Base-by-base conservation (phyloP, 805 yeast genomes). In the Nakazawaea holstii region DNA sequence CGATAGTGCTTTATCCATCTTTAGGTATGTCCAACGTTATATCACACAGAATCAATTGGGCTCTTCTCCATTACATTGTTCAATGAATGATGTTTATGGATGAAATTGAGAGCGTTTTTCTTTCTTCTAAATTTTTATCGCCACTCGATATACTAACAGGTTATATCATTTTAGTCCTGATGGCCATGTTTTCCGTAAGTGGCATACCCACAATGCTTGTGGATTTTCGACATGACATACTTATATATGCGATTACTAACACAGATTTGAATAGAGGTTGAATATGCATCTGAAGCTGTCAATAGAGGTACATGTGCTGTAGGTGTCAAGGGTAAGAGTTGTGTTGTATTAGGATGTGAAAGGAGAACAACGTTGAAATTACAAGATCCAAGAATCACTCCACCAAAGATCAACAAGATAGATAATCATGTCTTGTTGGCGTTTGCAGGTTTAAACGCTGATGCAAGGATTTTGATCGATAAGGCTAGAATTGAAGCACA, bases 231-330 rank as follows among this genome's bases (percentile, higher is more conserved):
- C 9, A 27, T 27, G 41, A 38, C 8, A 31, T 28, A n/a, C n/a
- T n/a, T n/a, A 33, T 29, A 20, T 20, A 20, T 20, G 5, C 3
- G 24, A 20, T 3, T 46, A 46, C 49, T 46, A 46, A 46, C 49
- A 4, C 6, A 14, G 3, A 39, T 9, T 55, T 20, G 5, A 20
- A 39, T 60, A 78, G 84, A 94, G 76, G 99, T 94, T 37, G 98
- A 94, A 67, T 94, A 94, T 60, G 99, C 99, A 26, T 76, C 86
- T 35, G 99, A 94, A 65, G 99, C 99, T 0, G 99, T 94, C 39
- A 94, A 92, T 64, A 80, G 98, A 69, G 99, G 99, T 51, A 94
- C 99, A 2, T 89, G 97, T 64, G 97, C 98, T 1, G 96, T 94
- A 41, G 99, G 97, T 36, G 92, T 94, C 50, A 92, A 91, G 65